A percentile compares a stretch with the other conserved stretches of the same genome.
Conservation (phyloP, 257 asterid genomes). For the Verbascum thapsus region DNA sequence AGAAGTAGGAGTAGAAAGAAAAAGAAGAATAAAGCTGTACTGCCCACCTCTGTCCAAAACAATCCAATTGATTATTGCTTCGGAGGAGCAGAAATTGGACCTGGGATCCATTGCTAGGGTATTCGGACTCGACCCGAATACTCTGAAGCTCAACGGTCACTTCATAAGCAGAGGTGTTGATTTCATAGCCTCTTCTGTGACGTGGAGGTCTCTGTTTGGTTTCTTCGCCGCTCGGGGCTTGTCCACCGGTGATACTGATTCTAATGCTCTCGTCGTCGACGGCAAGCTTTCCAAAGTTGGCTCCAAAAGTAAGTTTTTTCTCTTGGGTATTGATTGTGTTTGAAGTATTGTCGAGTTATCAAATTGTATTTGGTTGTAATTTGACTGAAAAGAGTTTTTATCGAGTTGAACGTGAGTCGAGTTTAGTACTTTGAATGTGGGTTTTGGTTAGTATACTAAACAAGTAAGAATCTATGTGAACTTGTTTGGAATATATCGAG, state of each 20-base stretch:
- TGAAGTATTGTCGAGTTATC: too few relatives aligned
- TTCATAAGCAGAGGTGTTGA: constrained; percentile 77
- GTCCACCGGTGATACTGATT: constrained; percentile 60
- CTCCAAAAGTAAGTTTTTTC: constrained; percentile 52
- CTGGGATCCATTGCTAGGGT: constrained; percentile 67
- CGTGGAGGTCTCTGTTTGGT: constrained; percentile 81
- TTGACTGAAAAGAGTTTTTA: too few relatives aligned
- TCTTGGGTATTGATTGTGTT: background rate
- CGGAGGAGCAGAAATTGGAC: constrained; percentile 70
- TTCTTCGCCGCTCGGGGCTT: constrained; percentile 75
- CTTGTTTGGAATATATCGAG: too few relatives aligned
- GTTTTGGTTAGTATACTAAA: too few relatives aligned
- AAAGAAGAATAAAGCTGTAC: constrained; percentile 46
- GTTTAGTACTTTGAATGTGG: too few relatives aligned
- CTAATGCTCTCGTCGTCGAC: constrained; percentile 58
- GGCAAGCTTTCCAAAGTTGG: constrained; percentile 68
- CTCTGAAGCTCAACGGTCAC: constrained; percentile 84
- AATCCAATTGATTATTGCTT: constrained; percentile 44
- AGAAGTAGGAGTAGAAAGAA: constrained; percentile 33
- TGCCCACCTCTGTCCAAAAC: constrained; percentile 57
- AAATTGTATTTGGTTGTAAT: too few relatives aligned
- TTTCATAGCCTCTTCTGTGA: constrained; percentile 75
- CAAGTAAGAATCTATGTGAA: too few relatives aligned
- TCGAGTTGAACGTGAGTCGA: too few relatives aligned
- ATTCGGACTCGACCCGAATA: constrained; percentile 75